Base-by-base conservation (phyloP, 2,329 filamentous ascomycete genomes). In the Talaromyces pinophilus region DNA sequence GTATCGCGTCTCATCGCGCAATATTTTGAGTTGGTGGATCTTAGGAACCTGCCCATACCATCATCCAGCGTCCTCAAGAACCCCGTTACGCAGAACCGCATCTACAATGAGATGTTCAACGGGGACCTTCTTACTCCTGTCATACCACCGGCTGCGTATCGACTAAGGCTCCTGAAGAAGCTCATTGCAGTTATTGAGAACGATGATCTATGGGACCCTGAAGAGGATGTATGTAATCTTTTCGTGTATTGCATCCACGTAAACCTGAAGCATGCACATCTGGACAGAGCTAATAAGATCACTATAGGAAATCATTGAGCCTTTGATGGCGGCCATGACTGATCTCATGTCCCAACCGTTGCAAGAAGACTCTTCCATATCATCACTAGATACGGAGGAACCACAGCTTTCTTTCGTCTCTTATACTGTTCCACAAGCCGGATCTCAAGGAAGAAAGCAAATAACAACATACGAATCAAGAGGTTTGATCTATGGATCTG, bases 351-450 rank as follows among this genome's bases (percentile, higher is more conserved):
- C 84, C 22, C 82, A 84, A 35, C 86, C 87, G 19, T 17, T 25
- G 3, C 22, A 17, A 78, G 90, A 17, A 87, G 28, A 86, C n/a
- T 84, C 88, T 22, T 44, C 61, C 15, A 40, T 42, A 17, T 88
- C 92, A 73, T 76, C 92, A 73, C 76, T 84, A 30, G 80, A 84
- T 46, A 86, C 88, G 65, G 52, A 48, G 1, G 90, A 87, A 28
- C 92, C 93, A 78, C 75, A 88, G 72, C 90, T 90, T 75, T 87
- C 87, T 38, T 90, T 89, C 74, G 90, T 96, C 66, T 92, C 89
- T 44, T 96, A 96, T 74, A 83, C 80, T 28, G 78, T 75, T 33
- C 78, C 80, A 22, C 57, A 60, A 46, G 40, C 13, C 8, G 40
- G 44, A 62, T 42, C 57, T 55, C 19, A 59, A 42, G 63, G 60